Evolutionary conservation across 2,329 filamentous ascomycete genomes (phyloP), one percentile per base, ranked within the genome.

Genomic region (Colletotrichum filicis): DNA sequence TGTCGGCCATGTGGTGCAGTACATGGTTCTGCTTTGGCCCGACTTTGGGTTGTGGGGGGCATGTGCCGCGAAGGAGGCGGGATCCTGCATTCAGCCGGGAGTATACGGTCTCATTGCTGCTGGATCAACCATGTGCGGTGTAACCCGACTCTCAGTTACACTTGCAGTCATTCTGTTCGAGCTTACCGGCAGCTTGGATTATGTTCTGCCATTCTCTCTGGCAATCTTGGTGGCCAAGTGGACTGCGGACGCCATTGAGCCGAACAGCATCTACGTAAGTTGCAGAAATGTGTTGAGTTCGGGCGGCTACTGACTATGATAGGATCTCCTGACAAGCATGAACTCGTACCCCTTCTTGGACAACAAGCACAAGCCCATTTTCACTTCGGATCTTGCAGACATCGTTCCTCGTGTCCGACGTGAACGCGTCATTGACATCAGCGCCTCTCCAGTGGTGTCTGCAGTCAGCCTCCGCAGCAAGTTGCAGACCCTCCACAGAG

Each of bases 331-430:
- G 22, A 98, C 95, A 0, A 95, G 97, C 80, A 96, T 99, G 93
- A 98, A 99, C 82, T 93, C 94, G 3, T 99, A 98, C 76, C 97
- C 97, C 0, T 98, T 97, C 85, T 89, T 99, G n/a, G 95, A 98
- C 83, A 97, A 97, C 84, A 98, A 98, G 82, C 91, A 95, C 74
- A 95, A 97, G 76, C 95, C 96, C 1, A 88, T 97, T 22, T 98
- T 98, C 81, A 97, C 95, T 0, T 92, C 93, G 0, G 93, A 97
- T 67, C 88, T 99, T 0, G 93, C 92, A 16, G 96, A 98, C 75
- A 97, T 99, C 68, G 92, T 96, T 0, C 91, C 94, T 2, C 92
- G 92, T 5, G 86, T 94, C 4, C 92, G 94, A 16, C 90, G 89
- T 63, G 92, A 95, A 79, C 90, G 95, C 66, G 86, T 95, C 68